Evolutionary conservation across 1,284 basidiomycete genomes (phyloP), one percentile per base, ranked within the genome.

Genomic region (Sphaerobolus stellatus): DNA sequence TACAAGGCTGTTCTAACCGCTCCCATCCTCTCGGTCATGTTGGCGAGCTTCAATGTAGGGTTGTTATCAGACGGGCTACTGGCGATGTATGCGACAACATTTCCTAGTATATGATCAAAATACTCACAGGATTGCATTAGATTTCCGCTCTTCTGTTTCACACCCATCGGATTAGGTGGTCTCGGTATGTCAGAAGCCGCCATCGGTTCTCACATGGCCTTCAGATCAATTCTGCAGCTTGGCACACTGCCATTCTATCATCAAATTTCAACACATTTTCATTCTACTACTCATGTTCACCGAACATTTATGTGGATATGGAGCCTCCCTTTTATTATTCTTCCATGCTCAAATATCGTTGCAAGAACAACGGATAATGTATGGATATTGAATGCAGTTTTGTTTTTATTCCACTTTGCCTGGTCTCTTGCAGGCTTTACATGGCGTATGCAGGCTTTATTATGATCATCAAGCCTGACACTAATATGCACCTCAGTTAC

Each of bases 291-390:
- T 28, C 28, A 28, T 4, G 27, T 50, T 13, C 58, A 59, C 28
- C 56, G 58, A 38, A 25, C 56, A n/a, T 40, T 44, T 11, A 59
- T 62, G 53, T 36, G 51, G n/a, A 13, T 56, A 18, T 63, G 62
- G 62, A 55, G 58, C 22, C 9, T 58, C 0, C 43, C 48, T 14
- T 27, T 59, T 18, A n/a, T 56, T 4, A 51, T 56, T 43, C 56
- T 58, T 31, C 62, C 62, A 2, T 11, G 62, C 16, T 31, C 62
- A 14, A 62, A 62, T 54, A 48, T 27, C n/a, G 30, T 62, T 14
- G 61, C 58, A 13, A 49, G 57, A 25, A 47, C 25, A 33, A 20
- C 52, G 9, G 31, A 33, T 8, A 45, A 48, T 13, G 18, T 46
- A 1, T 49, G 46, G 53, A 14, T 36, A 2, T 55, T 61, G 25